Conservation (phyloP, 768 basidiomycete genomes). For the Fibroporia radiculosa region DNA sequence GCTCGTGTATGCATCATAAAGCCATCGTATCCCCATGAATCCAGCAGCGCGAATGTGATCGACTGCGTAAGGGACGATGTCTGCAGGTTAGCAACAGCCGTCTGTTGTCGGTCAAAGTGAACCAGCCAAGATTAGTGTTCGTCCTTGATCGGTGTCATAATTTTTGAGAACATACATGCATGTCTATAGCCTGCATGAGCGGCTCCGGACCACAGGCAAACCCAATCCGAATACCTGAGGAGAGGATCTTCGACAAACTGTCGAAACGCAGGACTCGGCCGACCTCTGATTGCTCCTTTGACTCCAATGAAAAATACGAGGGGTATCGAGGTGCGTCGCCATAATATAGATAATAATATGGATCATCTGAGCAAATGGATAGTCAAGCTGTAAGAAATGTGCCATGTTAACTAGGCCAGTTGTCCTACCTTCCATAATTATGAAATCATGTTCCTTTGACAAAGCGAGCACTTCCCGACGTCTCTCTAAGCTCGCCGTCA, state of each 20-base stretch:
- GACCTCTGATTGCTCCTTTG: conserved; percentile 45
- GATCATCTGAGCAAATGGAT: conserved; percentile 52
- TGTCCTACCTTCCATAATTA: conserved; percentile 74
- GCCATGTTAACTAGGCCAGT: background rate
- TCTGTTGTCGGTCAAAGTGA: conserved; percentile 38
- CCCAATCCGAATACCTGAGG: conserved; percentile 74
- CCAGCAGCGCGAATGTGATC: conserved; percentile 50
- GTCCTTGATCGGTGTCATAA: no score
- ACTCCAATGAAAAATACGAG: conserved; percentile 80
- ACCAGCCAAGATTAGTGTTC: no score
- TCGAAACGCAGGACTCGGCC: conserved; percentile 88
- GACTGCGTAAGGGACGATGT: conserved; percentile 59
- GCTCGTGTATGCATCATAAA: conserved; percentile 62
- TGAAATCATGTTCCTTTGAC: conserved; percentile 67
- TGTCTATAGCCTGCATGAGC: conserved; percentile 65
- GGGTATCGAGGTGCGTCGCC: conserved; percentile 54
- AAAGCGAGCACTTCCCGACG: conserved; percentile 67
- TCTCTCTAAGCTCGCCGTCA: conserved; percentile 64
- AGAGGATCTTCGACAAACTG: conserved; percentile 81
- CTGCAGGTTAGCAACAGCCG: conserved; percentile 63
- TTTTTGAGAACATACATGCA: conserved; percentile 50
- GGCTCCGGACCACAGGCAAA: conserved; percentile 71
- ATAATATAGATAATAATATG: conserved; percentile 75
- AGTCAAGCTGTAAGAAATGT: no score
- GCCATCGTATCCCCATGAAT: conserved; percentile 72